These are phyloP conservation scores for Paraurostyla sp. DNA, from an alignment of 73 alveolate species.

Conservation along the genomic window DNA sequence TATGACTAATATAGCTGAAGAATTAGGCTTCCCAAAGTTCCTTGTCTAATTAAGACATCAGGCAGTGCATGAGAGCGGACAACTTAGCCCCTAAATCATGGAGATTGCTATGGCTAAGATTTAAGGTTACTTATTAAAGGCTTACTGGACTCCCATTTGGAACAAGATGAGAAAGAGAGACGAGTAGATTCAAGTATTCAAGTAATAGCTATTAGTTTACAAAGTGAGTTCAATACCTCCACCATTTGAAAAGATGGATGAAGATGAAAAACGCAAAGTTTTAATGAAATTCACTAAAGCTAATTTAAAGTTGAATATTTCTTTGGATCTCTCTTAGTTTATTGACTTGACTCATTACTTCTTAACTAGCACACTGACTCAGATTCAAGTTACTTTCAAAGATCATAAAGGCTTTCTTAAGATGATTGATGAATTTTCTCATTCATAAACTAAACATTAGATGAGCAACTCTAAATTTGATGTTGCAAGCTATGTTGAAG, in stretches of 20 bases:
- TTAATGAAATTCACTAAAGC: constrained; percentile 26
- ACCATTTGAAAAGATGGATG: constrained; percentile 34
- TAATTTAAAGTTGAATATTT: constrained; percentile 31
- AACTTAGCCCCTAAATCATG: constrained; percentile 2
- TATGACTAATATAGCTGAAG: constrained; percentile 43
- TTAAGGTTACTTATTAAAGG: background rate
- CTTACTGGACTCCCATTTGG: constrained; percentile 54
- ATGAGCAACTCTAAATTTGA: constrained; percentile 20
- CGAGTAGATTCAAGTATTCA: constrained; percentile 19
- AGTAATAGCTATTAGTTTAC: background rate
- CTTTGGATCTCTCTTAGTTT: constrained; percentile 2
- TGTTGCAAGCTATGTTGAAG: constrained; percentile 31
- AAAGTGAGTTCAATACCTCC: constrained; percentile 11
- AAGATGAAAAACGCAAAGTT: background rate
- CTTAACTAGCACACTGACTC: background rate
- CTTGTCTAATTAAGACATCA: constrained; percentile 30
- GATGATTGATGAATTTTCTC: constrained; percentile 46
- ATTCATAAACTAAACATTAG: constrained; percentile 18
- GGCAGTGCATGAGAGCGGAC: constrained; percentile 52
- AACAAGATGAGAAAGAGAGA: constrained; percentile 35
- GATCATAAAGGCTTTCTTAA: constrained; percentile 27
- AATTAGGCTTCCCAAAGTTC: constrained; percentile 44
- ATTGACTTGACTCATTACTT: background rate
- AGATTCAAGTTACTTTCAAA: constrained; percentile 28
- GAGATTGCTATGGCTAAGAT: background rate